phyloP scores from a whole-genome alignment of 2,329 filamentous ascomycete species.

The Macroventuria anomochaeta region DNA sequence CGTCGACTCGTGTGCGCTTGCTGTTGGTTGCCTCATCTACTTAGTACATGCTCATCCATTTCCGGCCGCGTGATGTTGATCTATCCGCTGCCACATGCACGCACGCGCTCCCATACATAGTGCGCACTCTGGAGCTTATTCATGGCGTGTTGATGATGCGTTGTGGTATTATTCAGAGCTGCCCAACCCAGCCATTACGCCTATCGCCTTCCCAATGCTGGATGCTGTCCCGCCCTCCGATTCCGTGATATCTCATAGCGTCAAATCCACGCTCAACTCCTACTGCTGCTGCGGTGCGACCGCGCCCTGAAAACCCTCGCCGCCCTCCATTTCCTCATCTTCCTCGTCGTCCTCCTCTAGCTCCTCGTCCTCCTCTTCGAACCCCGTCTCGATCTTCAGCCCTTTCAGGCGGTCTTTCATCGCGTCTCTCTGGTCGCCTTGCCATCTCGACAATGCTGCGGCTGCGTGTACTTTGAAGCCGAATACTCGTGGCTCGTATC shows the following conservation, averaged over 20 bases:
- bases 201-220: slow-evolving; percentile 31
- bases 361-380: slow-evolving; percentile 70
- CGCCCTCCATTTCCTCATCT: slow-evolving; percentile 50
- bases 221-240: slow-evolving; percentile 4
- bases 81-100: not conserved
- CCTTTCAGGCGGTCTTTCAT: slow-evolving; percentile 80
- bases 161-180: slow-evolving; percentile 16
- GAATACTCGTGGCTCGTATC: slow-evolving; percentile 90
- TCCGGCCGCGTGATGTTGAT: not conserved
- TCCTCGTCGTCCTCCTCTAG: slow-evolving; percentile 65
- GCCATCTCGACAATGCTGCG: slow-evolving; percentile 89
- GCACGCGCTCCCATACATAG: not conserved
- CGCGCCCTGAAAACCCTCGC: slow-evolving; percentile 38
- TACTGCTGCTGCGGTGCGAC: slow-evolving; percentile 19
- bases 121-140: not conserved
- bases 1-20: slow-evolving; percentile 1
- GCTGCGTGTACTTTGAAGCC: slow-evolving; percentile 94
- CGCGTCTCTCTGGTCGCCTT: slow-evolving; percentile 78
- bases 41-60: not conserved
- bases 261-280: not conserved
- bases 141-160: not conserved
- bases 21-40: not conserved
- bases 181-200: slow-evolving; percentile 28
- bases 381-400: slow-evolving; percentile 74
- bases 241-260: not conserved